Percentiles rank a stretch among this genome's conserved stretches.
These are phyloP conservation scores for Neonectria coccinea DNA, from an alignment of 2,329 filamentous ascomycete genomes.

Conservation along the genomic window DNA sequence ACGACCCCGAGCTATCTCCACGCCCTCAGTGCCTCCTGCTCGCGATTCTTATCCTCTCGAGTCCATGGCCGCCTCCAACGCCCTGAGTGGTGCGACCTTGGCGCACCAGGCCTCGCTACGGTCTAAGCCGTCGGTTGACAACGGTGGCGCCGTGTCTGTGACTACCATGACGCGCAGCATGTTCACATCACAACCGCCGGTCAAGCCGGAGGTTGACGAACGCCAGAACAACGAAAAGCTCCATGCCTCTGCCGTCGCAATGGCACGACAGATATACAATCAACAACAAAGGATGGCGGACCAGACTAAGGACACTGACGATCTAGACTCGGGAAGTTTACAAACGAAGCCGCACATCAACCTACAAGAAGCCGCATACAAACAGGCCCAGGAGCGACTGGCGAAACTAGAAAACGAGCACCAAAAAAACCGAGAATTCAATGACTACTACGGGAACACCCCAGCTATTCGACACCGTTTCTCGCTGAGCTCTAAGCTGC, in stretches of 20 bases:
- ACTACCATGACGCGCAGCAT: slow-evolving; percentile 78
- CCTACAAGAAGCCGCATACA: slow-evolving; percentile 88
- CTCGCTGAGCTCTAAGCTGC: slow-evolving; percentile 65
- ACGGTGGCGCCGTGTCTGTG: slow-evolving; percentile 74
- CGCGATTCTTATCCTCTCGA: slow-evolving; percentile 32
- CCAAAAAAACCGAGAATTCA: slow-evolving; percentile 70
- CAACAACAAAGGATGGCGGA: slow-evolving; percentile 73
- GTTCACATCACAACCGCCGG: slow-evolving; percentile 81
- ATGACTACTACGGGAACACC: slow-evolving; percentile 79
- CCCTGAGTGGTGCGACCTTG: slow-evolving; percentile 77
- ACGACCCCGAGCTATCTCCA: slow-evolving; percentile 74
- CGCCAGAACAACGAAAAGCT: slow-evolving; percentile 77
- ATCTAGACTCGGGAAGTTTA: slow-evolving; percentile 45
- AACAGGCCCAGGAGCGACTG: slow-evolving; percentile 84
- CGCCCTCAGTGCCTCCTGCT: slow-evolving; percentile 57
- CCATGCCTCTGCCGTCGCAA: slow-evolving; percentile 85
- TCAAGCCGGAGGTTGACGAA: slow-evolving; percentile 79
- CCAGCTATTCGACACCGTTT: slow-evolving; percentile 56
- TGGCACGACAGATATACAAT: slow-evolving; percentile 89
- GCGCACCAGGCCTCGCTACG: slow-evolving; percentile 68
- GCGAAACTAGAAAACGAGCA: slow-evolving; percentile 82
- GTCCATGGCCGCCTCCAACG: slow-evolving; percentile 68
- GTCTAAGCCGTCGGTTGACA: slow-evolving; percentile 62
- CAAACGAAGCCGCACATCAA: slow-evolving; percentile 69
- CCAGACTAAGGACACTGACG: slow-evolving; percentile 57